Base-by-base conservation (phyloP, 495 filamentous ascomycete species). In the Pseudoneurospora amorphoporcata region DNA sequence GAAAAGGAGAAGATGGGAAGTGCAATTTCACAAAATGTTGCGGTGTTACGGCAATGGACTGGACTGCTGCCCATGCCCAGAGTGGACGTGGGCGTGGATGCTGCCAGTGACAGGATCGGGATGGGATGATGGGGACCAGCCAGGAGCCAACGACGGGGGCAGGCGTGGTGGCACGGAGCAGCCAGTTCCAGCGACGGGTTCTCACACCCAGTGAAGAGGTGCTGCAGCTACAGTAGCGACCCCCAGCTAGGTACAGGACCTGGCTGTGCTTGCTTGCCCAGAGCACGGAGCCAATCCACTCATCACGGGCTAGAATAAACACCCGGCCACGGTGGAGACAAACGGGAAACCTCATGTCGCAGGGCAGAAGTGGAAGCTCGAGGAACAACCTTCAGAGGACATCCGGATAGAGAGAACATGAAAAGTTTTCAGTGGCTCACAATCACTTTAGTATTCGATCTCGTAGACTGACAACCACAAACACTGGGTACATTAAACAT, bases 1-100 rank as follows among this genome's bases (percentile, higher is more conserved):
- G 73, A 80, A 80, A 79, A 81, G 77, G 79, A 78, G 75, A 78
- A 75, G 73, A 76, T 68, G 77, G 79, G 74, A 81, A 80, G 78
- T 80, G 79, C 74, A 82, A 82, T 82, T 81, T 82, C 79, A 81
- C 77, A 80, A 82, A 77, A 76, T 77, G 76, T 78, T 81, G 74
- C 78, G 72, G 75, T 80, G 77, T 74, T 73, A 76, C 76, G 76
- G 77, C 73, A 78, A 71, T 71, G 77, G 73, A 76, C 72, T 68
- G 19, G 72, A 70, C 39, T 58, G 65, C 71, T 53, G 35, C 35
- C 35, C 35, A 37, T 68, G 41, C 69, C 45, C 14, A 43, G 68
- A 47, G 42, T 47, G 53, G 69, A 42, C 53, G 70, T 43, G 42
- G 73, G 68, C 37, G 42, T 65, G 53, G 23, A 61, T 23, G 53